Percentiles rank a stretch among this genome's conserved stretches.
Evolutionary conservation across 179 eudicot genomes (phyloP).

Genomic region (Spinacia oleracea): DNA sequence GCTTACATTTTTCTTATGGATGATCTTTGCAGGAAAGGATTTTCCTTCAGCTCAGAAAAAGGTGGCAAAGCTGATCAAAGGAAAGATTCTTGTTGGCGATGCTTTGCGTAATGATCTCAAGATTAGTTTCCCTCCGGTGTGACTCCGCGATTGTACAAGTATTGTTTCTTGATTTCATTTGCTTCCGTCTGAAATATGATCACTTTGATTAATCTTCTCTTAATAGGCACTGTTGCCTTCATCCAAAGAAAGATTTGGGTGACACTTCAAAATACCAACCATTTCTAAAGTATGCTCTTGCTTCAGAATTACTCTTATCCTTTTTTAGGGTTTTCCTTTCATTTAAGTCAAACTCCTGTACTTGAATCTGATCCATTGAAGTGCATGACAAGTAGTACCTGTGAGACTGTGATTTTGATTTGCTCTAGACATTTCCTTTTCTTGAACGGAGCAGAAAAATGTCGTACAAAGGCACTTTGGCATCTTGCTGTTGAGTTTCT

Average conservation of each 20-base stretch:
- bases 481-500: constrained; percentile 85
- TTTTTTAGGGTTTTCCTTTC: constrained; percentile 2
- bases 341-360: background rate
- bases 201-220: constrained; percentile 8
- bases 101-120: constrained; percentile 92
- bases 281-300: constrained; percentile 60
- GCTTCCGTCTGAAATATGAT: too few species aligned
- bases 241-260: constrained; percentile 78
- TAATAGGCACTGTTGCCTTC: constrained; percentile 78
- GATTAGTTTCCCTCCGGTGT: constrained; percentile 35
- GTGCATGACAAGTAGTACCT: background rate
- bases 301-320: constrained; percentile 36
- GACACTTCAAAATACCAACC: constrained; percentile 90
- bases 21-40: constrained; percentile 69
- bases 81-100: constrained; percentile 89
- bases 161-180: background rate
- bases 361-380: background rate
- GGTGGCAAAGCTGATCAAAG: constrained; percentile 87
- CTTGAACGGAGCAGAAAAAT: constrained; percentile 51
- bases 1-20: constrained; percentile 13
- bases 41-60: constrained; percentile 67
- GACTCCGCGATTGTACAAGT: background rate
- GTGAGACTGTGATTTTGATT: background rate
- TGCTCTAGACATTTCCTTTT: background rate
- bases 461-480: constrained; percentile 69